Percentiles rank a stretch among this genome's conserved stretches.
Conservation (phyloP, 371 early-diverging fungal genomes). For the Mortierella sp. region DNA sequence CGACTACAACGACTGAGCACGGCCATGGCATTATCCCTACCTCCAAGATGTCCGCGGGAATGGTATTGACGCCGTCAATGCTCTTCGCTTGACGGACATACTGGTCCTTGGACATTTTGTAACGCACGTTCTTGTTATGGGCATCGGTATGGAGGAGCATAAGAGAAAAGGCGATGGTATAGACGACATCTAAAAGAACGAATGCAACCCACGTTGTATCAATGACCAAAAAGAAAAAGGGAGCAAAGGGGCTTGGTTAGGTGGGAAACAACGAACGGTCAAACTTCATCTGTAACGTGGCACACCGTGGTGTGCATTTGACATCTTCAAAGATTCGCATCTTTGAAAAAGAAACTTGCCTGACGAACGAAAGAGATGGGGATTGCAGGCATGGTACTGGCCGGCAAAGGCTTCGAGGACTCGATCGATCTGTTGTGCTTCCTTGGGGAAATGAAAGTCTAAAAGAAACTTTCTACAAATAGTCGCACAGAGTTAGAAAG, state of each 20-base stretch:
- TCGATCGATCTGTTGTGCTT: constrained; percentile 93
- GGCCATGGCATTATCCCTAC: constrained; percentile 33
- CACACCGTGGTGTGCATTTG: not conserved
- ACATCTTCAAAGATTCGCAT: not conserved
- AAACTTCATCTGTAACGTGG: not conserved
- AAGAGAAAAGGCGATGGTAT: constrained; percentile 87
- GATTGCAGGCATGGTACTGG: constrained; percentile 83
- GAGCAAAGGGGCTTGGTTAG: constrained; percentile 13
- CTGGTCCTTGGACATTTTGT: constrained; percentile 89
- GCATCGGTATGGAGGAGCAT: constrained; percentile 94
- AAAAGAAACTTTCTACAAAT: constrained; percentile 75
- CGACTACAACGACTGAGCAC: not conserved
- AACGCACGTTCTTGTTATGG: constrained; percentile 87
- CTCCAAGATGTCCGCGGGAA: constrained; percentile 81
- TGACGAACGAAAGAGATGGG: constrained; percentile 72
- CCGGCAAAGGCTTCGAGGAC: constrained; percentile 87
- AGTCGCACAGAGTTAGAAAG: constrained; percentile 6
- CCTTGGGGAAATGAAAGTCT: constrained; percentile 86
- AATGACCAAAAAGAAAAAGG: not conserved
- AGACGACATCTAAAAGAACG: constrained; percentile 71
- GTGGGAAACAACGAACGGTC: not conserved
- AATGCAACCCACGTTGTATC: not conserved
- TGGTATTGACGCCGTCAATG: constrained; percentile 74
- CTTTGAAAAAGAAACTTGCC: constrained; percentile 56
- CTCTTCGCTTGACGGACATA: constrained; percentile 81